These are phyloP conservation scores for Talaromyces funiculosus DNA, from an alignment of 2,329 filamentous ascomycete genomes.

Conservation along the genomic window DNA sequence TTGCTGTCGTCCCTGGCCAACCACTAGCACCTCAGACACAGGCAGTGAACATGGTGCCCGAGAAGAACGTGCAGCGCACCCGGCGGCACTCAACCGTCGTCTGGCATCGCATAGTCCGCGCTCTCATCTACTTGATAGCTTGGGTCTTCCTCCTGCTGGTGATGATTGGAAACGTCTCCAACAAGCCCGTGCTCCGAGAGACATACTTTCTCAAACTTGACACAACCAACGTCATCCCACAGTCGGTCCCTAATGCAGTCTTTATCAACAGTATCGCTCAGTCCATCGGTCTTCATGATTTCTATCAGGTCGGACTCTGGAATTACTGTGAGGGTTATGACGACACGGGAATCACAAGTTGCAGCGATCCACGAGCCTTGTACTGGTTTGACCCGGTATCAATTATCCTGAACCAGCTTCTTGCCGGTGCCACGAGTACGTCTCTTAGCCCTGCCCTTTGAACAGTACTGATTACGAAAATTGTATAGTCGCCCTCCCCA, in stretches of 20 bases:
- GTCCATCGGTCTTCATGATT: constrained; percentile 82
- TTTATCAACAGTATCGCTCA: constrained; percentile 85
- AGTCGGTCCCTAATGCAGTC: constrained; percentile 62
- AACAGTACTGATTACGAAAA: no score
- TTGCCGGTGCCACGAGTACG: constrained; percentile 71
- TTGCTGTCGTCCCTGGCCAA: neutral
- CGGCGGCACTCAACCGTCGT: constrained; percentile 31
- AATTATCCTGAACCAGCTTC: constrained; percentile 71
- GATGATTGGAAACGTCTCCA: constrained; percentile 67
- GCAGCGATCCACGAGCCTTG: constrained; percentile 62
- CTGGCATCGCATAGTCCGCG: constrained; percentile 59
- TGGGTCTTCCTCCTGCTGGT: constrained; percentile 76
- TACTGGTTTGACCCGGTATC: constrained; percentile 92
- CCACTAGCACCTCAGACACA: neutral
- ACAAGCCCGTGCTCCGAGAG: constrained; percentile 56
- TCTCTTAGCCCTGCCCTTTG: no score
- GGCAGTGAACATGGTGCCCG: constrained; percentile 3
- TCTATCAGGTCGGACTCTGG: constrained; percentile 91
- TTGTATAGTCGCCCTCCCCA: constrained; percentile 63
- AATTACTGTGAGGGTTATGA: constrained; percentile 84
- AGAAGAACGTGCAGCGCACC: neutral
- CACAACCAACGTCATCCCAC: constrained; percentile 72
- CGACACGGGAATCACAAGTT: constrained; percentile 63
- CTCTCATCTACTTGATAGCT: constrained; percentile 65
- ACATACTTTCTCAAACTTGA: constrained; percentile 84